phyloP scores from a whole-genome alignment of 805 yeast genomes.

The Starmerella vaccinii region DNA sequence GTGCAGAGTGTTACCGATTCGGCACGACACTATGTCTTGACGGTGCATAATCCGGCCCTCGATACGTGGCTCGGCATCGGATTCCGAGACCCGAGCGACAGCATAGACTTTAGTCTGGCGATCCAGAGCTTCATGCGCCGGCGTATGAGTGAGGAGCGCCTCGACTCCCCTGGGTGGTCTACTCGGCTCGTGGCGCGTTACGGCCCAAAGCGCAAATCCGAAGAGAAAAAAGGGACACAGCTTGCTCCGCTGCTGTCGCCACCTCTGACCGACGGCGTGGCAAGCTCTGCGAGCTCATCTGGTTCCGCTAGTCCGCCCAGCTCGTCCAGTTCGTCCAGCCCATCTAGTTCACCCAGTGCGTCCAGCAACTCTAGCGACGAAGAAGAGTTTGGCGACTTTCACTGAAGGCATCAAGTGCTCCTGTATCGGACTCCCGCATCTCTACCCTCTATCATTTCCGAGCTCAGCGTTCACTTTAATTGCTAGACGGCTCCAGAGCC shows the following conservation, averaged over 20 bases:
- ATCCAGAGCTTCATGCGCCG: constrained; percentile 30
- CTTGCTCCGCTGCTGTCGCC: constrained; percentile 6
- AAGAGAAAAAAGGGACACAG: background rate
- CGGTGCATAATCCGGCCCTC: constrained; percentile 29
- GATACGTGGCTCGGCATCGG: constrained; percentile 37
- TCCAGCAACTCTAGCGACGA: constrained; percentile 19
- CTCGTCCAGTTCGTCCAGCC: background rate
- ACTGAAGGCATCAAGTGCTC: constrained; percentile 7
- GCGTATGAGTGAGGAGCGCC: constrained; percentile 13
- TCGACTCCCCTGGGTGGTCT: constrained; percentile 16
- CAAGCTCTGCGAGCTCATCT: background rate
- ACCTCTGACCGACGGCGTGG: background rate
- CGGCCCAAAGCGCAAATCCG: background rate
- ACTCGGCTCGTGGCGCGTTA: constrained; percentile 5
- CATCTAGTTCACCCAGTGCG: background rate
- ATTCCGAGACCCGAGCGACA: constrained; percentile 30
- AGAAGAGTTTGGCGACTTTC: constrained; percentile 34
- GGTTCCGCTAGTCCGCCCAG: background rate
- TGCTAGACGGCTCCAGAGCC: background rate
- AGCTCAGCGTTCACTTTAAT: background rate
- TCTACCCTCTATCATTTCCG: no score
- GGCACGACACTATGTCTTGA: constrained; percentile 32
- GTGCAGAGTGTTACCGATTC: constrained; percentile 31
- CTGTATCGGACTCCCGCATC: background rate
- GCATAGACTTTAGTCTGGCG: constrained; percentile 34